Evolutionary conservation across 345 rosid species (phyloP).

Genomic region (Populus ilicifolia): DNA sequence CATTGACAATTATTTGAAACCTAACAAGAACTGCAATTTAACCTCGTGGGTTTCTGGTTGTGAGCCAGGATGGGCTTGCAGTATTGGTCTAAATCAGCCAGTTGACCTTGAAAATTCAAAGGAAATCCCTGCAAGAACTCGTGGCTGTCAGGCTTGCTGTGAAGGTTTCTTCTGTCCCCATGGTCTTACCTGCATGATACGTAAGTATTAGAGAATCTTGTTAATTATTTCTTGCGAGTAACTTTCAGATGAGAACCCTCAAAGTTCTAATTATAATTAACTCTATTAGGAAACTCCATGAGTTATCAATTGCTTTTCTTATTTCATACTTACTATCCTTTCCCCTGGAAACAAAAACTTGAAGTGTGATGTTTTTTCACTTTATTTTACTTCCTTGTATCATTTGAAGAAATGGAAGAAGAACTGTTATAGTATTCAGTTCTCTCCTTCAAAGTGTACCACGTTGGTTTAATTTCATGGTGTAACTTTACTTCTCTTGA

Average conservation of each 20-base stretch:
- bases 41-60: slow-evolving; percentile 85
- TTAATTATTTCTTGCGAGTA: slow-evolving; percentile 2
- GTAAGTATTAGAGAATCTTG: slow-evolving; percentile 42
- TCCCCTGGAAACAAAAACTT: background rate
- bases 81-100: slow-evolving; percentile 35
- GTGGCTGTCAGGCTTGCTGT: slow-evolving; percentile 67
- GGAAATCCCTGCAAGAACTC: slow-evolving; percentile 58
- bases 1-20: slow-evolving; percentile 39
- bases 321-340: background rate
- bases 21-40: slow-evolving; percentile 75
- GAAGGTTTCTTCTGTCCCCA: slow-evolving; percentile 91
- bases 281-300: background rate
- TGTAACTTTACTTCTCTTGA: background rate
- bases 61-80: slow-evolving; percentile 98
- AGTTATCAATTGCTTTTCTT: background rate
- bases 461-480: background rate
- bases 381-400: background rate
- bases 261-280: background rate
- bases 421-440: background rate
- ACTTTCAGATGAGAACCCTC: background rate
- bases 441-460: background rate
- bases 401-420: background rate
- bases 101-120: slow-evolving; percentile 52
- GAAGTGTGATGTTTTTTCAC: background rate
- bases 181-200: slow-evolving; percentile 95